Percentiles rank a stretch among this genome's conserved stretches.
phyloP scores from a whole-genome alignment of 306 rosid species.

The Corylus americana region DNA sequence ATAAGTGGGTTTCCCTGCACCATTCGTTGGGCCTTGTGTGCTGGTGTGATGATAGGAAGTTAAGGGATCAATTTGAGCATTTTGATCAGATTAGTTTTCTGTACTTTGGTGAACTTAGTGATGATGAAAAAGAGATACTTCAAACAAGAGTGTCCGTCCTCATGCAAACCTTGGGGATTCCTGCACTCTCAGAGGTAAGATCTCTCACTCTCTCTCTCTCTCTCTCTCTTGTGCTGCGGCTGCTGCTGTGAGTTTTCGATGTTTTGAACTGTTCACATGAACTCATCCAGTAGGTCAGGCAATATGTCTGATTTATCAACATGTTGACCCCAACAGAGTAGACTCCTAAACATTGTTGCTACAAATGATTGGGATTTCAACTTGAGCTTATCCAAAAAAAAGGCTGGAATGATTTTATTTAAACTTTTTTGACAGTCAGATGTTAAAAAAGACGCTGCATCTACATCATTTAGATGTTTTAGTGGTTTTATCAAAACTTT shows the following conservation, averaged over 20 bases:
- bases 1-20: slow-evolving; percentile 92
- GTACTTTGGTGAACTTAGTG: slow-evolving; percentile 55
- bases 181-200: slow-evolving; percentile 84
- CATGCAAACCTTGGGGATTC: slow-evolving; percentile 76
- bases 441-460: too few relatives aligned
- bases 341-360: background rate
- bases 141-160: slow-evolving; percentile 52
- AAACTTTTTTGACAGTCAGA: too few relatives aligned
- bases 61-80: slow-evolving; percentile 68
- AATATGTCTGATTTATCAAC: background rate
- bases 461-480: too few relatives aligned
- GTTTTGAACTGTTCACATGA: background rate
- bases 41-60: slow-evolving; percentile 74
- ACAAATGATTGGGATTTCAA: background rate
- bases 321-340: background rate
- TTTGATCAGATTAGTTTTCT: slow-evolving; percentile 64
- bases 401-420: too few relatives aligned
- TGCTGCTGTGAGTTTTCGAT: background rate
- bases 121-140: slow-evolving; percentile 47
- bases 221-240: background rate
- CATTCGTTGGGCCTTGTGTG: slow-evolving; percentile 80
- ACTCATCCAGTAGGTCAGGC: background rate
- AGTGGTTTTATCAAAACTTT: too few relatives aligned
- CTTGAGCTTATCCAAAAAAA: background rate
- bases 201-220: slow-evolving; percentile 16